Evolutionary conservation across 371 early-diverging fungal genomes (phyloP).

Genomic region (Mortierella sp.): DNA sequence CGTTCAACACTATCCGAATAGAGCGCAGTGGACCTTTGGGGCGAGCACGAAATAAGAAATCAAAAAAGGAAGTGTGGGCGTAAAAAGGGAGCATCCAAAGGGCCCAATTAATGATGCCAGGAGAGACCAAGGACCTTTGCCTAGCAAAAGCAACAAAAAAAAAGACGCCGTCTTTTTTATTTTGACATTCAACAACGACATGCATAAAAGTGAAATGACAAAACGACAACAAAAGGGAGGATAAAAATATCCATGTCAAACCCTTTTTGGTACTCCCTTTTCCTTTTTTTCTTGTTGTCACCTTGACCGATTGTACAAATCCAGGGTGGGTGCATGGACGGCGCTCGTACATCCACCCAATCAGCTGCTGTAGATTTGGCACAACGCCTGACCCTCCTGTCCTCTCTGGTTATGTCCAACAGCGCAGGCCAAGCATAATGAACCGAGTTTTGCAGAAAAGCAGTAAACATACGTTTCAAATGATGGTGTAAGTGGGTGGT

Average conservation of each 20-base stretch:
- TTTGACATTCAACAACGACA: neutral
- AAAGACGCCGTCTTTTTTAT: slow-evolving; percentile 2
- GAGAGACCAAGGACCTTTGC: neutral
- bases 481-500: too few relatives aligned
- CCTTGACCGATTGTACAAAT: neutral
- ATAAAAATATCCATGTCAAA: neutral
- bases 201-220: neutral
- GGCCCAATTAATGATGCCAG: neutral
- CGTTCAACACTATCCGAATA: neutral
- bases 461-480: neutral
- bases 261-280: neutral
- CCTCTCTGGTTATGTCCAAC: too few relatives aligned
- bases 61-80: neutral
- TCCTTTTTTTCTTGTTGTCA: neutral
- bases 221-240: neutral
- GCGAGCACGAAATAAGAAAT: neutral
- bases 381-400: neutral
- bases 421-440: too few relatives aligned
- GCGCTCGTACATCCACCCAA: neutral
- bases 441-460: neutral
- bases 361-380: neutral
- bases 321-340: neutral
- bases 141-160: neutral
- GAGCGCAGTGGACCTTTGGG: neutral
- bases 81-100: neutral